Conservation (phyloP, 495 filamentous ascomycete species). For the Trypethelium eluteriae region DNA sequence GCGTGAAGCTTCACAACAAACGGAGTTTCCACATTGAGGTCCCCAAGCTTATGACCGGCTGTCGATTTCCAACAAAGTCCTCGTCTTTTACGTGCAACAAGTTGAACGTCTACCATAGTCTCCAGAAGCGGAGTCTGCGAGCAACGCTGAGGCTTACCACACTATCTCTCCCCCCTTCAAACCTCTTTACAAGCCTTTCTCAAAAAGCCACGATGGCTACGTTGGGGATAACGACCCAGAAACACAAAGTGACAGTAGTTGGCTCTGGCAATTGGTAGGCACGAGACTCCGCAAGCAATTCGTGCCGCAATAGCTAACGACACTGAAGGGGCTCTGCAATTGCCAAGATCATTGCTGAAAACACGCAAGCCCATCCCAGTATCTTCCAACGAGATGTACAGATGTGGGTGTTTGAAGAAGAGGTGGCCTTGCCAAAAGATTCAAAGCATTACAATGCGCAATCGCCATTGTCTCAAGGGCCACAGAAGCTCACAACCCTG, state of each 20-base stretch:
- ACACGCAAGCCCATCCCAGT: constrained; percentile 64
- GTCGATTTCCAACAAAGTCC: not conserved
- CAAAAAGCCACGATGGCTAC: constrained; percentile 30
- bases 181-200: not conserved
- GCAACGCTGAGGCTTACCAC: not conserved
- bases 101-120: not conserved
- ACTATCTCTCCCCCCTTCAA: not conserved
- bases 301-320: not conserved
- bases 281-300: constrained; percentile 11
- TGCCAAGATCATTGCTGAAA: constrained; percentile 93
- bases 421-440: constrained; percentile 60
- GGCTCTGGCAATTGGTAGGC: constrained; percentile 92
- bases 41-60: not conserved
- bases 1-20: not conserved
- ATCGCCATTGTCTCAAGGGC: constrained; percentile 48
- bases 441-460: constrained; percentile 42
- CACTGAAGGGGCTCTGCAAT: constrained; percentile 78
- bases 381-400: constrained; percentile 83
- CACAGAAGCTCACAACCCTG: constrained; percentile 77
- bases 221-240: constrained; percentile 42
- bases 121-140: not conserved
- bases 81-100: not conserved
- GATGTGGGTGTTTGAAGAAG: constrained; percentile 97
- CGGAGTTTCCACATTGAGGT: no score
- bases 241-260: constrained; percentile 90